Evolutionary conservation across 768 basidiomycete species (phyloP).

Genomic region (Clitopilus passeckerianus): DNA sequence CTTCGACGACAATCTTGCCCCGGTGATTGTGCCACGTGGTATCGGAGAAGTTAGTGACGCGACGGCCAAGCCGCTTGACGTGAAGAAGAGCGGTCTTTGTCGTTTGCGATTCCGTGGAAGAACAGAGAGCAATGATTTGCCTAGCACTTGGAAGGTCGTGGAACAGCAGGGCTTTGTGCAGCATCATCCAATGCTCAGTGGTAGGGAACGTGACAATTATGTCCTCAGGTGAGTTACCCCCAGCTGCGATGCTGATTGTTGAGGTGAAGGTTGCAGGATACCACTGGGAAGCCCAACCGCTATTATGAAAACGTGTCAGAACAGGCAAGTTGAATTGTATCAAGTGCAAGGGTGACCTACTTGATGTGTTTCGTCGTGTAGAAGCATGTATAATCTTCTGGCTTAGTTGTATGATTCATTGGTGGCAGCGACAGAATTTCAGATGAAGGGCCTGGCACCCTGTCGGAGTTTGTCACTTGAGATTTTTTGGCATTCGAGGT

Average conservation of each 20-base stretch:
- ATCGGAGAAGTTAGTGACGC: conserved; percentile 44
- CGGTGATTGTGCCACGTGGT: conserved; percentile 39
- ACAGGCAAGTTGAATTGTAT: neutral
- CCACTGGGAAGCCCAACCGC: conserved; percentile 11
- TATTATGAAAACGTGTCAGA: conserved; percentile 8
- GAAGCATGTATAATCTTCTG: conserved; percentile 7
- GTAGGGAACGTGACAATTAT: conserved; percentile 35
- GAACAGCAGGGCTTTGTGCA: conserved; percentile 56
- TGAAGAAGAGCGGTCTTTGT: conserved; percentile 28
- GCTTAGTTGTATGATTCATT: neutral
- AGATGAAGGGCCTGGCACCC: neutral
- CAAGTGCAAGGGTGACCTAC: neutral
- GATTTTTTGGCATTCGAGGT: neutral
- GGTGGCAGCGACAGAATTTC: conserved; percentile 11
- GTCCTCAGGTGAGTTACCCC: conserved; percentile 6
- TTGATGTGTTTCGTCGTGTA: conserved; percentile 9
- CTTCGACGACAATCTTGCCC: conserved; percentile 46
- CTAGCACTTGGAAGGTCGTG: conserved; percentile 35
- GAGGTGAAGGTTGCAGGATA: conserved; percentile 7
- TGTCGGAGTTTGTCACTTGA: neutral
- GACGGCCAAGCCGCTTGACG: conserved; percentile 52
- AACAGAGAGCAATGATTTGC: conserved; percentile 32
- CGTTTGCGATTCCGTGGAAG: conserved; percentile 6
- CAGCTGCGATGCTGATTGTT: neutral
- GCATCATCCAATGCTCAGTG: conserved; percentile 69